Conservation (phyloP, 2,329 filamentous ascomycete genomes). For the Fusarium phyllophilum region DNA sequence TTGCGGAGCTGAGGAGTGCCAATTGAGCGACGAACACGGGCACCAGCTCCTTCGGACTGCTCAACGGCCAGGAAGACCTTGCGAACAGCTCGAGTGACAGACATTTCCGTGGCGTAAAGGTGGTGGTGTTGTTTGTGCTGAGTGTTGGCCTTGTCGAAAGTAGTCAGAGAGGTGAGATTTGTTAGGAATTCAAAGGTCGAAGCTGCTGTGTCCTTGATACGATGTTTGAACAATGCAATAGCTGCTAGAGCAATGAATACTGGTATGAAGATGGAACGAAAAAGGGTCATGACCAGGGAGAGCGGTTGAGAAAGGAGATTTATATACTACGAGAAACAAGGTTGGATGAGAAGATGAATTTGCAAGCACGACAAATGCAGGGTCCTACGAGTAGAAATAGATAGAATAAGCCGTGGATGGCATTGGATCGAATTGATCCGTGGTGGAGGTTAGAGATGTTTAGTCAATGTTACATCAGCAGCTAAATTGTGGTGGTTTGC, state of each 20-base stretch:
- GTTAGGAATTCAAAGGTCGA: slow-evolving; percentile 31
- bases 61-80: slow-evolving; percentile 87
- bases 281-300: slow-evolving; percentile 46
- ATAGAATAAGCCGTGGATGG: slow-evolving; percentile 16
- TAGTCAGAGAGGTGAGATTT: slow-evolving; percentile 6
- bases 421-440: slow-evolving; percentile 18
- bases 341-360: slow-evolving; percentile 26
- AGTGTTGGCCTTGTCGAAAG: neutral
- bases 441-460: slow-evolving; percentile 27
- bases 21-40: slow-evolving; percentile 85
- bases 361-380: slow-evolving; percentile 32
- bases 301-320: slow-evolving; percentile 22
- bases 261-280: slow-evolving; percentile 43
- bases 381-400: slow-evolving; percentile 29
- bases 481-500: slow-evolving; percentile 6
- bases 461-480: slow-evolving; percentile 46
- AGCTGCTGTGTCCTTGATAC: slow-evolving; percentile 34
- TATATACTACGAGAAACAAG: slow-evolving; percentile 34
- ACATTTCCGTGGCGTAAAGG: slow-evolving; percentile 63
- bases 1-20: slow-evolving; percentile 85
- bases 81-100: slow-evolving; percentile 78
- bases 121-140: slow-evolving; percentile 35
- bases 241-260: slow-evolving; percentile 46
- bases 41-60: slow-evolving; percentile 88
- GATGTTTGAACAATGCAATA: slow-evolving; percentile 42